Evolutionary conservation across 1,284 basidiomycete genomes (phyloP), one percentile per base, ranked within the genome.

Genomic region (Fistulinella cinereoalba): DNA sequence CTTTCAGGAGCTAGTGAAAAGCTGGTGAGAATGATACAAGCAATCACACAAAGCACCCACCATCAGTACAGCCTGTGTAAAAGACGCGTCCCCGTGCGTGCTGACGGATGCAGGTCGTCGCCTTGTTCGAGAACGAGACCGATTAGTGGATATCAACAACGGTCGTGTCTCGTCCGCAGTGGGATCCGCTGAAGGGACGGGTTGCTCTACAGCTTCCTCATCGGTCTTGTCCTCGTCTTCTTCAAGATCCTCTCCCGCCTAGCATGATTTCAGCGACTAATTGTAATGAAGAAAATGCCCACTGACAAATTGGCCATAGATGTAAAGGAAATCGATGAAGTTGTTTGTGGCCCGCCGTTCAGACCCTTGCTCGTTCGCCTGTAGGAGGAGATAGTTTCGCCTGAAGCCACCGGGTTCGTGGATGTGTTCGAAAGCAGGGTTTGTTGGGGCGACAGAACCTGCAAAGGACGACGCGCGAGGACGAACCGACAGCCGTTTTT

Each of bases 171-270:
- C 80, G 37, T 61, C 57, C 28, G 66, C 64, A 7, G 47, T 32
- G 11, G 31, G 29, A 15, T 23, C 22, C 47, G 44, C 37, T 53
- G 64, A 47, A 55, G 56, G 21, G 41, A 58, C 56, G 28, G 62
- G 57, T 22, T 63, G 70, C 31, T 42, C 49, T 39, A 44, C 43
- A 16, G 58, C 64, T 53, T 75, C 71, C 43, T 72, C 73, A 15
- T 75, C 74, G 3, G 76, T 73, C 9, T 66, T 66, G 9, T 77
- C 75, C 27, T 77, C 76, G 28, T 89, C 86, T 61, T 96, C 93
- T 59, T 95, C 92, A 2, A 97, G 77, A 56, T 97, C 93, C 75
- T 97, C 94, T 61, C 93, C 93, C 29, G 92, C 92, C 92, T 94
- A 42, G 56, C 33, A 38, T 31, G 37, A 9, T 51, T 51, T 37